Conservation (phyloP, 306 rosid genomes). For the Fragaria ananassa region DNA sequence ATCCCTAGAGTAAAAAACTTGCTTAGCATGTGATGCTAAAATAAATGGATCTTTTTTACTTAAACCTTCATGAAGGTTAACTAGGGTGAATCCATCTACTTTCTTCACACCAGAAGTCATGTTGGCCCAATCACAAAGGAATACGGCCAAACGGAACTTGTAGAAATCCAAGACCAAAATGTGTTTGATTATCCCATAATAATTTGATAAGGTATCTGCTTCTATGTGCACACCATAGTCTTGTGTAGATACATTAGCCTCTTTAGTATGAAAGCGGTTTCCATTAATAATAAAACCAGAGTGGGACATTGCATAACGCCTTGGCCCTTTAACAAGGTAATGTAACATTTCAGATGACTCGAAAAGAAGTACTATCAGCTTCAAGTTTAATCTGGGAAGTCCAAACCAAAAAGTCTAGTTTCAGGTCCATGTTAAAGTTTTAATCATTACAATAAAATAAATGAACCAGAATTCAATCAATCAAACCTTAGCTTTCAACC, state of each 20-base stretch:
- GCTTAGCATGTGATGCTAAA: background rate
- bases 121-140: background rate
- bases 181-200: background rate
- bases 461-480: too few species aligned
- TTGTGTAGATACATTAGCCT: background rate
- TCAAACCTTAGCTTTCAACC: background rate
- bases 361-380: background rate
- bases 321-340: slow-evolving; percentile 7
- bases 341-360: too few species aligned
- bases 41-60: background rate
- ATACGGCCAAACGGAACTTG: background rate
- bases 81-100: background rate
- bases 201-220: background rate
- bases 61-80: background rate
- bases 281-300: background rate
- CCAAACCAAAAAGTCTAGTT: too few species aligned
- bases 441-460: too few species aligned
- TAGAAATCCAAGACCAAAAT: background rate
- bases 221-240: background rate
- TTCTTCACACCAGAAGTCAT: background rate
- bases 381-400: background rate
- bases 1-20: background rate
- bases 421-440: too few species aligned
- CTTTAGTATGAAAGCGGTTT: background rate
- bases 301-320: background rate